phyloP scores from a whole-genome alignment of 257 asterid species.

The Coffea eugenioides region DNA sequence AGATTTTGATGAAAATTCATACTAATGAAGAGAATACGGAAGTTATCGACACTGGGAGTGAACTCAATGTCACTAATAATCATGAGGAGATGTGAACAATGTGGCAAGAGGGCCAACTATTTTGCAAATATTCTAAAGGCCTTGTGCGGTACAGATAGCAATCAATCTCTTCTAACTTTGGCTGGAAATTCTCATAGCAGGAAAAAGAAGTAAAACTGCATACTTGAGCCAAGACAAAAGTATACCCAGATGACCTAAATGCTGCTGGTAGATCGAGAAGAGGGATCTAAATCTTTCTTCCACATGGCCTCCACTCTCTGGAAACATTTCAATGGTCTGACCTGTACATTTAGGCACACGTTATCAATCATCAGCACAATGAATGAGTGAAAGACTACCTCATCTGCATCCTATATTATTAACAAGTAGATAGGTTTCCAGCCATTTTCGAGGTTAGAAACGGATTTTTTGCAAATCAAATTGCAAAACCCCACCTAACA shows the following conservation, averaged over 20 bases:
- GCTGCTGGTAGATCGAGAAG: slow-evolving; percentile 42
- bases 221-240: neutral
- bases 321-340: slow-evolving; percentile 75
- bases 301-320: slow-evolving; percentile 50
- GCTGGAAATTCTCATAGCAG: neutral
- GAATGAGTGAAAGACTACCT: neutral
- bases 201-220: slow-evolving; percentile 3
- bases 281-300: slow-evolving; percentile 46
- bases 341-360: slow-evolving; percentile 40
- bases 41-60: neutral
- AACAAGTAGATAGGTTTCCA: neutral
- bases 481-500: neutral
- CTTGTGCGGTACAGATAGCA: neutral
- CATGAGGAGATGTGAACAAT: neutral
- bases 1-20: neutral
- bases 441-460: neutral
- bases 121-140: neutral
- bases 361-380: neutral
- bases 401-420: neutral
- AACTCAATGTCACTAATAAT: neutral
- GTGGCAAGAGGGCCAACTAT: neutral
- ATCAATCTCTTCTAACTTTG: neutral
- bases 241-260: slow-evolving; percentile 14
- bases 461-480: neutral
- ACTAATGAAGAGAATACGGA: neutral